Evolutionary conservation across 2,329 filamentous ascomycete species (phyloP).

Genomic region (Rhexocercosporidium sp.): DNA sequence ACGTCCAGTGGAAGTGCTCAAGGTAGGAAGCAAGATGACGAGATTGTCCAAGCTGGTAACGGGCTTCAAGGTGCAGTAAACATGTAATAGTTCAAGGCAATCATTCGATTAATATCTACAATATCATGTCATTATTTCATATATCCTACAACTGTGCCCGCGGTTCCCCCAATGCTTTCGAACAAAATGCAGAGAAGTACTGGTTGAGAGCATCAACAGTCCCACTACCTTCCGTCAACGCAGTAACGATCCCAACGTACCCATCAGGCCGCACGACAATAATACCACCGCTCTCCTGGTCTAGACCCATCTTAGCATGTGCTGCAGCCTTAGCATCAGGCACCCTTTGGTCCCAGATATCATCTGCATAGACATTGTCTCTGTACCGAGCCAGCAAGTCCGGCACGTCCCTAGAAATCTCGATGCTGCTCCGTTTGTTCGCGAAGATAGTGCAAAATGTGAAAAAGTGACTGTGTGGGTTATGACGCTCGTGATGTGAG

Average conservation of each 20-base stretch:
- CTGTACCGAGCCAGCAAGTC: slow-evolving; percentile 74
- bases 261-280: slow-evolving; percentile 87
- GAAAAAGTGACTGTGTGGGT: slow-evolving; percentile 84
- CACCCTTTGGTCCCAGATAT: slow-evolving; percentile 74
- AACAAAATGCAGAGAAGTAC: slow-evolving; percentile 78
- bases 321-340: slow-evolving; percentile 74
- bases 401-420: slow-evolving; percentile 75
- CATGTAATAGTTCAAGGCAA: neutral
- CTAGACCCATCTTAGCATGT: slow-evolving; percentile 86
- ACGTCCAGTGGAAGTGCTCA: too few relatives aligned
- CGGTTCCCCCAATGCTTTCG: slow-evolving; percentile 58
- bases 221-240: slow-evolving; percentile 74
- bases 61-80: too few relatives aligned
- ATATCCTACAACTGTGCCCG: slow-evolving; percentile 46
- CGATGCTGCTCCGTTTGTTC: slow-evolving; percentile 68
- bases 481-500: slow-evolving; percentile 79
- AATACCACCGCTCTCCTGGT: slow-evolving; percentile 74
- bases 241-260: slow-evolving; percentile 79
- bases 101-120: neutral
- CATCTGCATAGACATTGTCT: slow-evolving; percentile 86
- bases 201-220: slow-evolving; percentile 82
- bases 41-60: too few relatives aligned
- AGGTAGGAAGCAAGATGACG: too few relatives aligned
- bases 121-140: neutral
- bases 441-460: slow-evolving; percentile 80